Conservation (phyloP, 2,329 filamentous ascomycete genomes). For the Monilinia fructicola region DNA sequence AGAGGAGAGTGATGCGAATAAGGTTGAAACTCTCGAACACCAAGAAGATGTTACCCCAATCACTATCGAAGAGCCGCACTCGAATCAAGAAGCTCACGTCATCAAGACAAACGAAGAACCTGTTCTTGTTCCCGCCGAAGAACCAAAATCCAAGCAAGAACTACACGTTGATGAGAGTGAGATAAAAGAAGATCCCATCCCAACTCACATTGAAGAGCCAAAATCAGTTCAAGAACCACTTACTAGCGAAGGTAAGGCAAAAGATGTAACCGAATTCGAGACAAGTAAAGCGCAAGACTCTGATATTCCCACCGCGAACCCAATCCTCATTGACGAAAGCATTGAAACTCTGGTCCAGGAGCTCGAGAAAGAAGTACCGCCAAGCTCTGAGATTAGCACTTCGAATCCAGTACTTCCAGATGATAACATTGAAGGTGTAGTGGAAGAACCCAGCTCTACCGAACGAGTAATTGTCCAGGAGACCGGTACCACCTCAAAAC, state of each 20-base stretch:
- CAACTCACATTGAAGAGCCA: constrained; percentile 1
- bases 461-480: neutral
- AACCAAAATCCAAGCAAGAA: neutral
- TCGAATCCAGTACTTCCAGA: neutral
- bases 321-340: neutral
- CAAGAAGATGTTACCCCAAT: neutral
- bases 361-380: neutral
- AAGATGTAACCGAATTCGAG: constrained; percentile 1
- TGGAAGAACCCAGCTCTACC: neutral
- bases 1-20: neutral
- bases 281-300: neutral
- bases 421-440: neutral
- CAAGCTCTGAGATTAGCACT: neutral
- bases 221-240: neutral
- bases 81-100: neutral
- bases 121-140: neutral
- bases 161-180: neutral
- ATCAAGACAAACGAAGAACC: neutral
- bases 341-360: neutral
- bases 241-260: constrained; percentile 2
- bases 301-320: neutral
- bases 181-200: neutral
- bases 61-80: neutral
- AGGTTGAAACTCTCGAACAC: neutral
- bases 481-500: neutral